Evolutionary conservation across 306 rosid species (phyloP).

Genomic region (Pterocarpus santalinus): DNA sequence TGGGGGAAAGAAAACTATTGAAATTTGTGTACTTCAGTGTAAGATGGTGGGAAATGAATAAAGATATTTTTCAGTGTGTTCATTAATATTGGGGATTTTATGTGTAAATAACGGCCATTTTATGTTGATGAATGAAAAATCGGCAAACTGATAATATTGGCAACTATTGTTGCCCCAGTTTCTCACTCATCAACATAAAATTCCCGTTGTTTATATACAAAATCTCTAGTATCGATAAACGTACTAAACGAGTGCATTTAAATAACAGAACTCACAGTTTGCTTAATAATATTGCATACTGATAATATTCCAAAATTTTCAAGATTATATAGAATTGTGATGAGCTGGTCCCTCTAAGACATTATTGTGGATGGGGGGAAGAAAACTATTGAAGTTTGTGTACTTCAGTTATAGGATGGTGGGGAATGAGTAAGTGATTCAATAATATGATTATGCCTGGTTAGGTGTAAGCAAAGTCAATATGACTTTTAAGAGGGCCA

Average conservation of each 20-base stretch:
- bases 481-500: slow-evolving; percentile 53
- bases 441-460: slow-evolving; percentile 58
- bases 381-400: slow-evolving; percentile 42
- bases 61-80: background rate
- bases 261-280: too few relatives aligned
- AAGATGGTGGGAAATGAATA: slow-evolving; percentile 40
- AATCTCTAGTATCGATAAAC: too few relatives aligned
- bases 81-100: too few relatives aligned
- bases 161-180: too few relatives aligned
- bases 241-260: too few relatives aligned
- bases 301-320: background rate
- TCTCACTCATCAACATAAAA: too few relatives aligned
- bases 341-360: slow-evolving; percentile 20
- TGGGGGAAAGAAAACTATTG: background rate
- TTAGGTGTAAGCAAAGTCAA: slow-evolving; percentile 58
- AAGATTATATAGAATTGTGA: slow-evolving; percentile 35
- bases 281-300: too few relatives aligned
- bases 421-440: slow-evolving; percentile 43
- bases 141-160: too few relatives aligned
- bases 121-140: too few relatives aligned
- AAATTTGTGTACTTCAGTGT: slow-evolving; percentile 47
- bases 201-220: too few relatives aligned
- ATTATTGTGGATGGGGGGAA: slow-evolving; percentile 27
- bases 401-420: slow-evolving; percentile 41
- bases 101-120: too few relatives aligned